A percentile compares a stretch with the other conserved stretches of the same genome.
Evolutionary conservation across 257 asterid genomes (phyloP).

Genomic region (Cordia subcordata): DNA sequence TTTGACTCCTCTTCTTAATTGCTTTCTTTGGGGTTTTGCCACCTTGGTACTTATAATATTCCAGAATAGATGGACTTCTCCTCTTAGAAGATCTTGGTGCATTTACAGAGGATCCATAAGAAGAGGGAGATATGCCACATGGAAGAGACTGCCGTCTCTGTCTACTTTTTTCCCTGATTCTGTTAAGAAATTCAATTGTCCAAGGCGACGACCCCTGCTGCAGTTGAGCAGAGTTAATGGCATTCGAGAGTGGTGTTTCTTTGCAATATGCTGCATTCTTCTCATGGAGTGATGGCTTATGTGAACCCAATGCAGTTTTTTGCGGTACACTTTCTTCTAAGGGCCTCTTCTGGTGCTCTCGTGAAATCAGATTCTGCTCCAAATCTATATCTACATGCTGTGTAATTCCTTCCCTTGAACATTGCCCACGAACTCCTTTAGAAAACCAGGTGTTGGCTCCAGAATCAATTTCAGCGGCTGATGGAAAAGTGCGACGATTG

Average conservation of each 20-base stretch:
- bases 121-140: constrained; percentile 45
- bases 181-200: constrained; percentile 84
- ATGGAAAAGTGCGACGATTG: constrained; percentile 31
- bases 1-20: constrained; percentile 48
- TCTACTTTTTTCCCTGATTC: constrained; percentile 84
- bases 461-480: constrained; percentile 37
- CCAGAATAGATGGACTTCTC: constrained; percentile 83
- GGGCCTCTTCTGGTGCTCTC: constrained; percentile 25
- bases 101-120: constrained; percentile 35
- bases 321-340: constrained; percentile 28
- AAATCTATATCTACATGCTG: constrained; percentile 31
- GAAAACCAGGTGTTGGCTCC: constrained; percentile 42
- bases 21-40: constrained; percentile 41
- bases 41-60: constrained; percentile 66
- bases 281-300: constrained; percentile 29
- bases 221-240: constrained; percentile 52
- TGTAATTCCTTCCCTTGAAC: constrained; percentile 26
- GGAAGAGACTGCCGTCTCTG: constrained; percentile 55
- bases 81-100: constrained; percentile 48
- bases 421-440: constrained; percentile 26
- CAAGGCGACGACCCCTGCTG: constrained; percentile 82
- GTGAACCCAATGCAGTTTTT: constrained; percentile 26
- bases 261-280: constrained; percentile 28
- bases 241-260: constrained; percentile 64
- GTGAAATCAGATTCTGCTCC: constrained; percentile 21